Base-by-base conservation (phyloP, 805 yeast genomes). In the Priceomyces carsonii region DNA sequence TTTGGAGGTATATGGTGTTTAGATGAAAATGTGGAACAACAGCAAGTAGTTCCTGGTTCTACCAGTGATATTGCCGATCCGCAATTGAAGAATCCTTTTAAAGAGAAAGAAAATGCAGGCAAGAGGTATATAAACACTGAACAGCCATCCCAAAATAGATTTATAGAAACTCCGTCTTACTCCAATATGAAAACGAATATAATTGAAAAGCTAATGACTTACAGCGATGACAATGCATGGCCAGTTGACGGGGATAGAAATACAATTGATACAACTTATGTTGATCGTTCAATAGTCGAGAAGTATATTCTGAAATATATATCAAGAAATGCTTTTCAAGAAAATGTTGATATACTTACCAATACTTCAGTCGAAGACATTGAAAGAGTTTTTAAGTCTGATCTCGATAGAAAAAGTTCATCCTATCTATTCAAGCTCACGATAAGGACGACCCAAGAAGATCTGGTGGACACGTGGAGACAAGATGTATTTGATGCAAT, bases 1-100 rank as follows among this genome's bases (percentile, higher is more conserved):
- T 47, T 58, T 5, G 78, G 78, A 2, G 77, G 78, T 3, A 53
- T 69, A 1, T 72, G 77, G 77, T 54, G 50, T 1, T 48, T 53
- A 7, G 71, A 65, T 40, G 48, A 52, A 13, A 43, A 49, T 5
- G 36, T 44, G 5, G 40, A 33, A 9, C 25, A 39, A 15, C 29
- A 50, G 4, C 44, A 50, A 14, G 14, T 53, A 4, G 39, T 42
- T 29, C 42, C 57, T 3, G 67, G 66, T 3, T 37, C 41, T 18
- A 30, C 43, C 5, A 38, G 48, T 32, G 26, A 30, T 8, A 36
- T 45, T 3, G 41, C 55, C 7, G 67, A 61, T 36, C 67, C 67
- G 1, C 64, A 56, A 21, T 55, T 42, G 25, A 28, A 34, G 3
- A 56, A 55, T 33, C 61, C 61, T 13, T 59, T 61, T 32, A 28